These are phyloP conservation scores for Starmerella davenportii DNA, from an alignment of 805 yeast genomes.

Conservation along the genomic window DNA sequence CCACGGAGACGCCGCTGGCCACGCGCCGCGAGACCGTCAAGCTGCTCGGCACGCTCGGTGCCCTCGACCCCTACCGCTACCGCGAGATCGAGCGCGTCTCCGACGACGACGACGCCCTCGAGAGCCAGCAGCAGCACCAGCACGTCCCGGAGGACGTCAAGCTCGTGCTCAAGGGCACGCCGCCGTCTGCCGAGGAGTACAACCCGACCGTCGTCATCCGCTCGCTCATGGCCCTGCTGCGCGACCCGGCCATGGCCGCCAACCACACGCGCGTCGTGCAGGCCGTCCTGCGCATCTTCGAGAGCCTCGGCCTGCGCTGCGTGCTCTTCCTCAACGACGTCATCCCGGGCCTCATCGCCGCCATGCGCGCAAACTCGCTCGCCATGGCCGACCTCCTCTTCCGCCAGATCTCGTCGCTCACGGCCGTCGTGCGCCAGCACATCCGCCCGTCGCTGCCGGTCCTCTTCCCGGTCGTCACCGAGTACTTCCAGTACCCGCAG, in stretches of 20 bases:
- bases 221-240: constrained; percentile 63
- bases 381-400: constrained; percentile 73
- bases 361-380: constrained; percentile 56
- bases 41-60: constrained; percentile 83
- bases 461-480: constrained; percentile 56
- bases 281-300: constrained; percentile 80
- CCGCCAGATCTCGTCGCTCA: constrained; percentile 66
- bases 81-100: constrained; percentile 70
- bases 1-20: constrained; percentile 50
- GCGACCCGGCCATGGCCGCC: constrained; percentile 65
- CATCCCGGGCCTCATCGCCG: constrained; percentile 69
- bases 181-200: constrained; percentile 79
- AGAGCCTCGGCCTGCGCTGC: constrained; percentile 72
- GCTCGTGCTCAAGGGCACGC: constrained; percentile 77
- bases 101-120: constrained; percentile 20
- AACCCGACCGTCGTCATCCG: constrained; percentile 88
- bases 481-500: constrained; percentile 44
- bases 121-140: constrained; percentile 31
- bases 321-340: constrained; percentile 77
- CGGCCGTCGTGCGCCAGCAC: constrained; percentile 72
- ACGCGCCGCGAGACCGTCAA: constrained; percentile 79
- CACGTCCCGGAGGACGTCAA: constrained; percentile 85
- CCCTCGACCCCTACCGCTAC: constrained; percentile 89
- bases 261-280: constrained; percentile 90
- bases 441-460: constrained; percentile 66